Evolutionary conservation across 2,329 filamentous ascomycete species (phyloP).

Genomic region (Fusarium sp.): DNA sequence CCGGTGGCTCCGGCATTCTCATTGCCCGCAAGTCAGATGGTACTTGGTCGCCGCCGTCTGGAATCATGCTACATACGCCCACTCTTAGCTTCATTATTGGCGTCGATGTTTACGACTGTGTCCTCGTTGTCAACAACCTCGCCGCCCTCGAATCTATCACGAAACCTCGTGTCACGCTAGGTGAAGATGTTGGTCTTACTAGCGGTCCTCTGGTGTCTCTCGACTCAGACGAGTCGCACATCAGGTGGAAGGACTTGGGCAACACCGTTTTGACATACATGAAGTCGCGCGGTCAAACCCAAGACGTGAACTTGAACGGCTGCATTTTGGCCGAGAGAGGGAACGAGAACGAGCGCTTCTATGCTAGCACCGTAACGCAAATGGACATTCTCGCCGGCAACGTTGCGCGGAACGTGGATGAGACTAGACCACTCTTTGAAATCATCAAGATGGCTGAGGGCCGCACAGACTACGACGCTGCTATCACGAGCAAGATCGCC

Average conservation of each 20-base stretch:
- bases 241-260: slow-evolving; percentile 60
- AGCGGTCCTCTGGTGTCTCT: slow-evolving; percentile 73
- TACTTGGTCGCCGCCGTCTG: slow-evolving; percentile 89
- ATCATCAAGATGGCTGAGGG: slow-evolving; percentile 90
- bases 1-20: slow-evolving; percentile 86
- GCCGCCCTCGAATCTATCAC: slow-evolving; percentile 86
- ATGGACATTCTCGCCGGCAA: slow-evolving; percentile 66
- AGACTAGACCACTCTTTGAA: slow-evolving; percentile 71
- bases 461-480: slow-evolving; percentile 74
- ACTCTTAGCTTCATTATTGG: slow-evolving; percentile 89
- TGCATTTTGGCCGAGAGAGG: slow-evolving; percentile 64
- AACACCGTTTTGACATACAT: slow-evolving; percentile 66
- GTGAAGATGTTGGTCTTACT: slow-evolving; percentile 78
- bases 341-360: slow-evolving; percentile 69
- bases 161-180: slow-evolving; percentile 77
- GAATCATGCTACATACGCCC: slow-evolving; percentile 87
- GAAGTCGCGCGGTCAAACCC: slow-evolving; percentile 64
- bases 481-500: slow-evolving; percentile 68
- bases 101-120: slow-evolving; percentile 94
- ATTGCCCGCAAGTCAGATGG: slow-evolving; percentile 85
- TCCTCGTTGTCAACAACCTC: slow-evolving; percentile 89
- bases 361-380: slow-evolving; percentile 58
- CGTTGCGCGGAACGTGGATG: slow-evolving; percentile 61
- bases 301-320: slow-evolving; percentile 62
- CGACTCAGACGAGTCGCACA: slow-evolving; percentile 60